Evolutionary conservation across 805 yeast species (phyloP).

Genomic region (Kazachstania viticola): DNA sequence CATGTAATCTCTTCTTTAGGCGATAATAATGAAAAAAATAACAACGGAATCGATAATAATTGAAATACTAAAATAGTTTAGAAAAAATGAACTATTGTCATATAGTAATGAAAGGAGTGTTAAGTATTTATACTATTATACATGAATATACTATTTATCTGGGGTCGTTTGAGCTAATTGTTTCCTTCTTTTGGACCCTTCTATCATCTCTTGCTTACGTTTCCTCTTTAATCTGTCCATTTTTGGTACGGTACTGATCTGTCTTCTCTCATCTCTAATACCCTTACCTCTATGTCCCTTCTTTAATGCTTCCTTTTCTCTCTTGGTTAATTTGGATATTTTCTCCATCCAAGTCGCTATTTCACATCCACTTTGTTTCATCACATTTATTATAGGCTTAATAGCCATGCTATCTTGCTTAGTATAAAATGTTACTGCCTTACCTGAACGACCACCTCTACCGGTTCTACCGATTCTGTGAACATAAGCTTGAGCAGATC

Average conservation of each 20-base stretch:
- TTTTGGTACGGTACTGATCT: conserved; percentile 77
- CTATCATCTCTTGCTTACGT: conserved; percentile 59
- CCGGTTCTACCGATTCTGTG: conserved; percentile 99
- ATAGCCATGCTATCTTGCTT: conserved; percentile 72
- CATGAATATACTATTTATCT: not conserved
- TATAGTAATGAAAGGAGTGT: too few relatives aligned
- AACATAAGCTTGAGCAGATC: conserved; percentile 85
- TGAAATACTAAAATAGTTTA: too few relatives aligned
- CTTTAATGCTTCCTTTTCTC: conserved; percentile 51
- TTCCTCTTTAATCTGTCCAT: conserved; percentile 52
- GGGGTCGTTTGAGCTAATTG: not conserved
- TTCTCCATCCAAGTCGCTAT: conserved; percentile 76
- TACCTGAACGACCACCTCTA: conserved; percentile 80
- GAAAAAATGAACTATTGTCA: too few relatives aligned
- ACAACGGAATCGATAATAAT: too few relatives aligned
- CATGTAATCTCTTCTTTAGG: not conserved
- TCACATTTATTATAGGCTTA: conserved; percentile 81
- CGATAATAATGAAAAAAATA: too few relatives aligned
- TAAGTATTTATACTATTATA: not conserved
- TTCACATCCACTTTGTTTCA: conserved; percentile 80
- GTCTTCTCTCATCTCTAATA: conserved; percentile 38
- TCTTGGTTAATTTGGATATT: conserved; percentile 50
- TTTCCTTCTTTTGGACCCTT: conserved; percentile 58
- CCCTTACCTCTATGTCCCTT: conserved; percentile 31
- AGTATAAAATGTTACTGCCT: conserved; percentile 86